Evolutionary conservation across 176 grass and related monocot genomes (phyloP).

Genomic region (Stipa capillata): DNA sequence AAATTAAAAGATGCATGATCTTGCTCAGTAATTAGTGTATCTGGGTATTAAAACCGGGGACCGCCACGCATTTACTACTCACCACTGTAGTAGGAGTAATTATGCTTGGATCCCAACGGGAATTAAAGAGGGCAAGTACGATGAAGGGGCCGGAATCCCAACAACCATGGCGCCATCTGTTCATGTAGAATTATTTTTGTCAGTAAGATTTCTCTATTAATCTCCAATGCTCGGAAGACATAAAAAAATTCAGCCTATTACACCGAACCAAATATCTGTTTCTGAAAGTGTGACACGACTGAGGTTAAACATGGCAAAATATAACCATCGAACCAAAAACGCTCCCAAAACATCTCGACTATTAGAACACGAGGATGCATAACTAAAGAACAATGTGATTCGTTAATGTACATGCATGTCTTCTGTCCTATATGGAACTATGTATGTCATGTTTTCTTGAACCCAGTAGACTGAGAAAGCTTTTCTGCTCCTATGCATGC

Average conservation of each 20-base stretch:
- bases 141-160: neutral
- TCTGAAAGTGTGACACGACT: neutral
- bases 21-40: conserved; percentile 12
- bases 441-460: too few species aligned
- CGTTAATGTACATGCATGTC: neutral
- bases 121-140: conserved; percentile 23
- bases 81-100: neutral
- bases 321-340: neutral
- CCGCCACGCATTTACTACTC: conserved; percentile 7
- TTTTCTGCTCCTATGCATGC: neutral
- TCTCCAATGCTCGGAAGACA: neutral
- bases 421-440: neutral
- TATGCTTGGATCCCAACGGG: neutral
- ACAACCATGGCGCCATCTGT: neutral
- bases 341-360: too few species aligned
- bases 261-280: neutral
- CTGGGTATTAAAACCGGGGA: conserved; percentile 6
- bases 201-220: too few species aligned
- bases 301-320: neutral
- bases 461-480: neutral
- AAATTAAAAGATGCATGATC: conserved; percentile 13
- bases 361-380: too few species aligned
- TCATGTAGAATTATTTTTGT: neutral
- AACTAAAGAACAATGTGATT: neutral
- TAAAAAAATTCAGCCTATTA: neutral